Conservation (phyloP, 192 early-diverging fungal species). For the Backusella mclennaniae region DNA sequence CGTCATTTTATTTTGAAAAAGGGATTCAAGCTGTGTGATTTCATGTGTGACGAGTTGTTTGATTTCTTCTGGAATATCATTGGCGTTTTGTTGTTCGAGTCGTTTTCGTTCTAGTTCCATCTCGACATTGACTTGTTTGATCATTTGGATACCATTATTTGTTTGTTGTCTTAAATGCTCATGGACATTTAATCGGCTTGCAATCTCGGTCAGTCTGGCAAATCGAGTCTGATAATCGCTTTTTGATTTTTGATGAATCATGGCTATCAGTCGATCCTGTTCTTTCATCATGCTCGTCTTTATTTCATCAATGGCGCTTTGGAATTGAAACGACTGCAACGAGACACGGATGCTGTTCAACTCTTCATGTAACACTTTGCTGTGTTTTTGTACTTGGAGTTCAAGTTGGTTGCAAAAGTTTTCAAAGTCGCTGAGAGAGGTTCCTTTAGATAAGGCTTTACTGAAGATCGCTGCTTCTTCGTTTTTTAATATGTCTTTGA, state of each 20-base stretch:
- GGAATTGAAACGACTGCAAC: neutral
- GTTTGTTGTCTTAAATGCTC: neutral
- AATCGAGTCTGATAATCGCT: neutral
- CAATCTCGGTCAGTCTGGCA: neutral
- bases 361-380: neutral
- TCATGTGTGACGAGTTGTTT: neutral
- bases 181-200: neutral
- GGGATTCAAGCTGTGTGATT: too few relatives aligned
- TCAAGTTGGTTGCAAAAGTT: neutral
- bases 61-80: neutral
- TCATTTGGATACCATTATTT: neutral
- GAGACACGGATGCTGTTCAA: neutral
- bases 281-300: neutral
- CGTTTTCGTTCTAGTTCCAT: neutral
- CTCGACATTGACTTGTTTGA: neutral
- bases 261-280: neutral
- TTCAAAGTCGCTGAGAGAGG: neutral
- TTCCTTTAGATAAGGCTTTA: neutral
- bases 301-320: neutral
- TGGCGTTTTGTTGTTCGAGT: neutral
- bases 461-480: neutral
- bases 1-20: neutral
- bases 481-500: neutral
- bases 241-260: too few relatives aligned
- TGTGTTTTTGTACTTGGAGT: neutral